Base-by-base conservation (phyloP, 2,329 filamentous ascomycete species). In the Phoma sp. region DNA sequence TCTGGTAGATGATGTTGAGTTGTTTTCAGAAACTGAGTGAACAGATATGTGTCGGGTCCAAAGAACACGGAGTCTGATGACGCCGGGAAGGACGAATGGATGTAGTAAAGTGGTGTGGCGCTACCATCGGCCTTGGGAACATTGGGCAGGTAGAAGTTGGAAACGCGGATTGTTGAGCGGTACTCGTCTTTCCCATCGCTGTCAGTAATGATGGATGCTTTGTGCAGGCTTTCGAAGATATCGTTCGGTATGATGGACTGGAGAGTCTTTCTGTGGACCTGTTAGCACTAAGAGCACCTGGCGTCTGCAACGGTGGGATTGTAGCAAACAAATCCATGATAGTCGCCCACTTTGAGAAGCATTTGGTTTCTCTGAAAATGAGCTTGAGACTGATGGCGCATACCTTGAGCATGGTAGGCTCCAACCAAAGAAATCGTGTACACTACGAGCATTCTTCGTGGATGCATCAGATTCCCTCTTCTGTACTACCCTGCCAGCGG, bases 1-100 rank as follows among this genome's bases (percentile, higher is more conserved):
- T 58, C 27, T 19, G 47, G 38, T 4, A 68, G 24, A 39, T 63
- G 55, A 21, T 44, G 54, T 6, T 52, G 24, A 27, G 57, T 53
- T 13, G 43, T 51, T 31, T 60, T 48, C n/a, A 68, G 50, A 40
- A 64, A 66, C 12, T 54, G 52, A 3, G 60, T 51, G n/a, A 65
- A 68, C 12, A 66, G 58, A 40, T 68, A 68, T 4, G 64, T 68
- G 32, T 68, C 64, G 2, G 64, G 64, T 4, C 64, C 64, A 27
- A 64, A 68, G 55, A 68, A 66, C 2, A 68, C 63, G 4, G 64
- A 56, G 36, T 66, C 61, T 21, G 64, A 55, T 1, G 63, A 51
- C 4, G 61, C 60, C 4, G 64, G 64, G 31, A 63, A 68, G 5
- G 64, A 61, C 1, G 63, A 68, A 36, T 68, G 64, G 32, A 68